Base-by-base conservation (phyloP, 2,329 filamentous ascomycete genomes). In the Fusarium burgessii region DNA sequence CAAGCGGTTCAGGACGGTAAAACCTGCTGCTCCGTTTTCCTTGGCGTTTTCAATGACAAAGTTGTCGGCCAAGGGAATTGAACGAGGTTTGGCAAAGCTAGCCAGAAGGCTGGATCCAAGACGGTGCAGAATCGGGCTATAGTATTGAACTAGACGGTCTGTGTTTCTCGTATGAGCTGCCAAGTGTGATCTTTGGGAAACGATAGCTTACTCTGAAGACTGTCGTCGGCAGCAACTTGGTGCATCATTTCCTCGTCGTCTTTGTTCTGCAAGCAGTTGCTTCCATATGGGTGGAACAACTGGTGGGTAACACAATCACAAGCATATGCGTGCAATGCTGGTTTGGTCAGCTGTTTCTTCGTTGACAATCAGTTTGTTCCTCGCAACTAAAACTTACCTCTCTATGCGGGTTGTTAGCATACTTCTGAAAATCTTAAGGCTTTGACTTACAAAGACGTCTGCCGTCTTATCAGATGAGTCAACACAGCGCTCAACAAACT, bases 261-360 rank as follows among this genome's bases (percentile, higher is more conserved):
- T 35, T 80, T 72, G 20, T 84, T 80, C 33, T 85, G 82, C 4
- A 92, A 82, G 12, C 90, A 91, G 65, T 90, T 83, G 3, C 88
- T 87, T 4, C 90, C 90, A 62, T 88, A 84, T 0, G 90, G 90
- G 58, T 91, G 88, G 75, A 93, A 91, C n/a, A 93, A 83, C 70
- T 92, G 90, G 73, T 91, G 88, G 1, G 90, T 91, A 32, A 89
- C 86, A 72, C 90, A 91, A 75, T 93, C 91, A 57, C 92, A 88
- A 2, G 91, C 90, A 76, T 91, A 93, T 29, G 90, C 86, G 68
- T 93, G 91, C 3, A 92, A 81, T 45, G 77, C 77, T 82, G 45
- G 17, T 25, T 20, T 29, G 1, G 58, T 80, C 46, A 79, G 75
- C 55, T 29, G 23, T 47, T 23, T 8, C 47, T 51, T 5, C 10